Evolutionary conservation across 495 filamentous ascomycete genomes (phyloP), one percentile per base, ranked within the genome.

Genomic region (Sphaerosporella brunnea): DNA sequence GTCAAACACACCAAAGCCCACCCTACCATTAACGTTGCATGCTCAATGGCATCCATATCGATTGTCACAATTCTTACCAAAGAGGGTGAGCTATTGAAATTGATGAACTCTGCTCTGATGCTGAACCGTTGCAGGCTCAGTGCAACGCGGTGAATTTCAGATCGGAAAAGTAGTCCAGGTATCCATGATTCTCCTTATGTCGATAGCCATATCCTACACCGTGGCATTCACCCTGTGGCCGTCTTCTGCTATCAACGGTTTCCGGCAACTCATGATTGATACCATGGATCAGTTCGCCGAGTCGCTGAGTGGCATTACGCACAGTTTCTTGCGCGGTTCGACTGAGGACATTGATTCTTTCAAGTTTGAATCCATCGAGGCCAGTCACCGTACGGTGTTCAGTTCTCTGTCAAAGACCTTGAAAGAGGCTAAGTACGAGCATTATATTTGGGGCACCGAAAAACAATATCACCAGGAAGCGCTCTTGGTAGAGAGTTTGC

Each of bases 61-160:
- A 86, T 90, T 39, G 94, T 95, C 59, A 90, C 82, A 1, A 73
- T 94, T 32, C 64, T 95, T 52, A 95, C 90, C 2, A 94, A 92
- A 63, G 90, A 96, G 63, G 86, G 82, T 49, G 73, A 8, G 36
- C 18, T 46, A 15, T 3, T 20, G 10, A 23, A 39, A 8, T 26
- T 11, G n/a, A 11, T 19, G 13, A 9, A 11, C 21, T 11, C 2
- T 24, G 13, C 13, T 21, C 23, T 20, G 23, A 9, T 46, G 9
- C 26, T 46, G 28, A 46, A 2, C 18, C 10, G 19, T 24, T 18
- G 5, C 19, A 61, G 58, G 48, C 11, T 61, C 82, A 0, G 77
- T 95, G 1, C 82, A 93, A 58, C 73, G 69, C 21, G 83, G 78
- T 2, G 74, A 78, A 30, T 80, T 95, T 56, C 82, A 80, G 0